Conservation (phyloP, 805 yeast genomes). For the Spathaspora passalidarum region DNA sequence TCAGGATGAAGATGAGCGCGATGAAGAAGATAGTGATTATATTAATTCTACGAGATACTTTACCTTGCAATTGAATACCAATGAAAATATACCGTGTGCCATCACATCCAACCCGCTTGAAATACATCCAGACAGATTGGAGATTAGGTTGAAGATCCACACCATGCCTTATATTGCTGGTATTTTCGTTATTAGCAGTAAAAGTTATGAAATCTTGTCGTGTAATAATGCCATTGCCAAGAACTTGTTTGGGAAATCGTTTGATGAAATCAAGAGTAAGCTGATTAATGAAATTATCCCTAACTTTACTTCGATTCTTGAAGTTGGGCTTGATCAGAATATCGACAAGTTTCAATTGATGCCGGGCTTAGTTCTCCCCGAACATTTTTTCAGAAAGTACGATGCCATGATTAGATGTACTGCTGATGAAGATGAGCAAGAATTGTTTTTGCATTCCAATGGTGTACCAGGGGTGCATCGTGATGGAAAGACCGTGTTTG, state of each 20-base stretch:
- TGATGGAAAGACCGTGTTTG: conserved; percentile 61
- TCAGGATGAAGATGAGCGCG: conserved; percentile 16
- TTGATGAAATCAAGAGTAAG: conserved; percentile 37
- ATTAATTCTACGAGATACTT: conserved; percentile 62
- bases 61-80: conserved; percentile 46
- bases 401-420: conserved; percentile 39
- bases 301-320: conserved; percentile 48
- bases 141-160: conserved; percentile 63
- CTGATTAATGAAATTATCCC: conserved; percentile 62
- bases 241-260: conserved; percentile 70
- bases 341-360: conserved; percentile 19
- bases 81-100: conserved; percentile 67
- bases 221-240: conserved; percentile 77
- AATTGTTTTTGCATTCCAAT: conserved; percentile 53
- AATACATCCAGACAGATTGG: conserved; percentile 35
- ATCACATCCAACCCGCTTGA: conserved; percentile 59
- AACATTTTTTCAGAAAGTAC: conserved; percentile 80
- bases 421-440: conserved; percentile 34
- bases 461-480: conserved; percentile 69
- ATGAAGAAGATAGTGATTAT: conserved; percentile 21
- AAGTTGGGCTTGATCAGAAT: conserved; percentile 32
- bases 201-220: conserved; percentile 52
- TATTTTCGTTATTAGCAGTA: conserved; percentile 63
- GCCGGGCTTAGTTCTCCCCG: conserved; percentile 83
- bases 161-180: conserved; percentile 87